phyloP scores from a whole-genome alignment of 2,329 filamentous ascomycete species.

The Colletotrichum camelliae region DNA sequence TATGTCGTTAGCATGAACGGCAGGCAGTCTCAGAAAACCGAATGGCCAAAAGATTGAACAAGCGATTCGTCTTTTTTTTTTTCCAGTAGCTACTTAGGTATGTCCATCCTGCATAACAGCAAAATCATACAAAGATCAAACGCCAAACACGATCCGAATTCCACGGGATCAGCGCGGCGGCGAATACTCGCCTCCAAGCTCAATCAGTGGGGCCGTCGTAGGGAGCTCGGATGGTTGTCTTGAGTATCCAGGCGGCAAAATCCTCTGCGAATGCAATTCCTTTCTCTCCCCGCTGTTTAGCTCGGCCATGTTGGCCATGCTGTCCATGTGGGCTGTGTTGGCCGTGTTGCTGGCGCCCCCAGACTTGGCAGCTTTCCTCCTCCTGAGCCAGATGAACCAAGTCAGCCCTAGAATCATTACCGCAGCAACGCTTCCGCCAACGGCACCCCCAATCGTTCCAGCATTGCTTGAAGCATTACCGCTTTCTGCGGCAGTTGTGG shows the following conservation, averaged over 20 bases:
- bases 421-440: background rate
- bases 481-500: no score
- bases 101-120: accelerated
- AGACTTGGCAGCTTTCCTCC: background rate
- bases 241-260: background rate
- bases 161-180: background rate
- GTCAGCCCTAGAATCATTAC: background rate
- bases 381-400: background rate
- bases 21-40: no score
- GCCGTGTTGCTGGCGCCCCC: background rate
- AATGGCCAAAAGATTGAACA: background rate
- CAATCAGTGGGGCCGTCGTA: background rate
- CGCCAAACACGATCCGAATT: background rate
- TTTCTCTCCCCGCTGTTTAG: background rate
- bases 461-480: background rate
- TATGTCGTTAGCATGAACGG: no score
- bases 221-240: background rate
- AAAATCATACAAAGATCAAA: accelerated
- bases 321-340: background rate
- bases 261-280: background rate
- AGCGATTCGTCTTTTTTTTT: background rate
- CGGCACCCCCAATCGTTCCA: background rate
- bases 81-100: background rate
- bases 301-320: background rate
- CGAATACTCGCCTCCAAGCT: background rate